Base-by-base conservation (phyloP, 371 early-diverging fungal genomes). In the Dichotomocladium elegans region DNA sequence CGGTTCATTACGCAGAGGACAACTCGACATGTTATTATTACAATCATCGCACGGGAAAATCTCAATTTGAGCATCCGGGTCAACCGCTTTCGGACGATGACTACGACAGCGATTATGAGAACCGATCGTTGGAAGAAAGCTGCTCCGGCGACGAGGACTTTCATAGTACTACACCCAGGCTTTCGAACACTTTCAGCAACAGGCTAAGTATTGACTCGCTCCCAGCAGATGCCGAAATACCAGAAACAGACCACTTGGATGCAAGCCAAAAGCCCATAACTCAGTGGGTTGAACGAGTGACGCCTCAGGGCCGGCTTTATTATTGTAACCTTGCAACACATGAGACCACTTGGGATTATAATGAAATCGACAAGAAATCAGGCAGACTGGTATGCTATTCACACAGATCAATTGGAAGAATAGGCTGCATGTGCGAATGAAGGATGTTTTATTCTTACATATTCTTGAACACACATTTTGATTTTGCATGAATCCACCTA, bases 251-350 rank as follows among this genome's bases (percentile, higher is more conserved):
- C n/a, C 24, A 35, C 22, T 52, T 44, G 10, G 53, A 52, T 52
- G 21, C 31, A 14, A 28, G 31, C 17, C 17, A 27, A 15, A 40
- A 70, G 63, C 37, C 66, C n/a, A 56, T 70, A 58, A 43, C 58
- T 9, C 63, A 60, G n/a, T 92, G 83, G 88, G 81, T 75, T 17
- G 62, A 77, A 41, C 77, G 85, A 47, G 59, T 65, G 41, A 64
- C 81, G 25, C 62, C 85, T 17, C 78, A 86, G 47, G 90, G 90
- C 1, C 70, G 83, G 37, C 58, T 72, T 2, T 93, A 92, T 64
- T 91, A 78, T 57, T 90, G 82, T 64, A 91, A 93, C 69, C 70
- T 86, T 41, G 66, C 87, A n/a, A 89, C 90, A 10, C 88, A 91
- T 57, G 81, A 85, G 53, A 90, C 91, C 7, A 85, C 82, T 15